Percentiles rank a stretch among this genome's conserved stretches.
Conservation (phyloP, 768 basidiomycete genomes). For the Kwoniella pini region DNA sequence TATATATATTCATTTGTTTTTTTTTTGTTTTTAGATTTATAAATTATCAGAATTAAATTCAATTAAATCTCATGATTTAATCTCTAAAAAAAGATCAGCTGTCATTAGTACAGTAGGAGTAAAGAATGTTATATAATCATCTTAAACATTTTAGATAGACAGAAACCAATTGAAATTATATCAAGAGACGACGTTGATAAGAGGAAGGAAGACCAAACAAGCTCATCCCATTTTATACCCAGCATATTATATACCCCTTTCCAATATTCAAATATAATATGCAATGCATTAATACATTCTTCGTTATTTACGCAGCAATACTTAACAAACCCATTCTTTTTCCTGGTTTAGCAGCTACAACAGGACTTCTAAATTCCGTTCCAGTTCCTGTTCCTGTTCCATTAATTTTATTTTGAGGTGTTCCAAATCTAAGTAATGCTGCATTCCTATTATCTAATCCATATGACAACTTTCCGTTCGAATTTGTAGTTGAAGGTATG, state of each 20-base stretch:
- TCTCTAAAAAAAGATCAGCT: conserved; percentile 63
- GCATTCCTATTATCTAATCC: conserved; percentile 17
- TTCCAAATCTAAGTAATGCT: conserved; percentile 32
- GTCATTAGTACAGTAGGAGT: conserved; percentile 77
- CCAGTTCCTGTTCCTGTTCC: background rate
- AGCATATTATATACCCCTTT: conserved; percentile 2
- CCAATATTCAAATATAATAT: too few species aligned
- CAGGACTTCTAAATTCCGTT: conserved; percentile 44
- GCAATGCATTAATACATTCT: background rate
- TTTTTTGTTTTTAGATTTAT: conserved; percentile 61
- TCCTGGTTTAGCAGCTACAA: conserved; percentile 49
- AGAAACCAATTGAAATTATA: background rate
- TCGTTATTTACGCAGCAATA: conserved; percentile 23
- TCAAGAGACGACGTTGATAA: too few species aligned
- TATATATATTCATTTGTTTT: too few species aligned
- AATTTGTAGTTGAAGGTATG: background rate
- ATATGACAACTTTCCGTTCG: background rate
- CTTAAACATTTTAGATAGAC: too few species aligned
- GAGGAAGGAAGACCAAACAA: too few species aligned
- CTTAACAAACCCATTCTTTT: conserved; percentile 49
- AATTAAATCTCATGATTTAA: conserved; percentile 57
- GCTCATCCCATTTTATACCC: background rate
- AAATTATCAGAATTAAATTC: conserved; percentile 61
- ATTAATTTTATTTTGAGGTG: conserved; percentile 9
- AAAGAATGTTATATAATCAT: conserved; percentile 66